These are phyloP conservation scores for Geotrichum reessii DNA, from an alignment of 1,139 yeast species.

Conservation along the genomic window DNA sequence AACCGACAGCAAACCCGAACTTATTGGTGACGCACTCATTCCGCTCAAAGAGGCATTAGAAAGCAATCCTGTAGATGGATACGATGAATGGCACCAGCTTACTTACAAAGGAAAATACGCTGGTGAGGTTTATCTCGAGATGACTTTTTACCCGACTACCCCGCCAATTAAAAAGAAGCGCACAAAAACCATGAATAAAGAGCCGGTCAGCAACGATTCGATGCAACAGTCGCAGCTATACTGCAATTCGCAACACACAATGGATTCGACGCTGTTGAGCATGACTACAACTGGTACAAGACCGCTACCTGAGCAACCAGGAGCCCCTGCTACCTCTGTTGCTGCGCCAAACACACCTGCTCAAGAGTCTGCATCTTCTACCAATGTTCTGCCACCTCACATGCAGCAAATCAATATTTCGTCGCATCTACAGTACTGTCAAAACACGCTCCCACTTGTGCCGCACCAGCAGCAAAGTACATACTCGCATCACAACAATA, in stretches of 20 bases:
- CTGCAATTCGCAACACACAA: not conserved
- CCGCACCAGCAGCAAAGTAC: not conserved
- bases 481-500: not conserved
- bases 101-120: conserved; percentile 68
- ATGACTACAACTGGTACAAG: not conserved
- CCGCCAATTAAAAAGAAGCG: conserved; percentile 1
- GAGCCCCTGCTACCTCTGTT: not conserved
- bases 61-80: conserved; percentile 64
- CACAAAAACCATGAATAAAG: not conserved
- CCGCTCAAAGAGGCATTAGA: conserved; percentile 66
- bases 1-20: conserved; percentile 76
- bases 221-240: not conserved
- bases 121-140: conserved; percentile 82
- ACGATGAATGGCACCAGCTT: conserved; percentile 79
- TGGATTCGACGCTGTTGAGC: not conserved
- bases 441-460: conserved; percentile 4
- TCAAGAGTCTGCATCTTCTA: not conserved
- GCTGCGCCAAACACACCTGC: not conserved
- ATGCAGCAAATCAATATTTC: not conserved
- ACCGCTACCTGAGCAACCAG: conserved; percentile 14
- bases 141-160: conserved; percentile 72
- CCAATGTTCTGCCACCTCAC: not conserved
- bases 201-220: not conserved
- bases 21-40: conserved; percentile 76
- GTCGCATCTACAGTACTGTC: not conserved